Base-by-base conservation (phyloP, 2,329 filamentous ascomycete species). In the Pseudogymnoascus sp. region DNA sequence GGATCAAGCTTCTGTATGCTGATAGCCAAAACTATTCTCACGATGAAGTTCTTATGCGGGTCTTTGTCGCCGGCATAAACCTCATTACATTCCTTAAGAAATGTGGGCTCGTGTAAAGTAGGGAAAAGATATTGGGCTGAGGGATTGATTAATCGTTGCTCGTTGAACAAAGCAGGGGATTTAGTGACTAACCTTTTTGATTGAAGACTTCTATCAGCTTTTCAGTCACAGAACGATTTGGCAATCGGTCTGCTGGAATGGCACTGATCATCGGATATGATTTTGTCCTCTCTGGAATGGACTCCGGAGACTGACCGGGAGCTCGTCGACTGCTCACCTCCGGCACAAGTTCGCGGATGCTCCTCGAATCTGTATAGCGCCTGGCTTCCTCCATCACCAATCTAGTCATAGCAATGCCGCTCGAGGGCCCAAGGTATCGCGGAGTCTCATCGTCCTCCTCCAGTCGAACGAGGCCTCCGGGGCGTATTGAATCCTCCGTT, bases 321-420 rank as follows among this genome's bases (percentile, higher is more conserved):
- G 71, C 85, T 77, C 78, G 84, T 76, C 75, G 85, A 71, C 73
- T 84, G 73, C 76, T 85, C 71, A 82, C 77, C 61, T 92, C 88
- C 3, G 92, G 90, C 33, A 97, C 90, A 58, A 97, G 86, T 67
- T 97, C 91, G 62, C 91, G 91, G 71, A 97, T 97, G 66, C 88
- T 91, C 73, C 91, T 90, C 4, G 91, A 88, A 69, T 94, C 89
- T 25, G 91, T 95, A 70, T 93, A 96, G 65, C 91, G 88, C 76
- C 96, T 97, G 60, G 93, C 93, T 74, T 96, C 86, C 72, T 97
- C 92, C 89, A 99, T 97, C 9, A 99, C 87, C 67, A 97, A 81
- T 30, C 93, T 86, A 11, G 92, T 96, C 78, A 97, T 96, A 70
- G 91, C 90, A 69, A 97, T 96, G 63, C 93, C 94, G 72, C 93